phyloP scores from a whole-genome alignment of 371 early-diverging fungal genomes.

The Syncephalis fuscata region DNA sequence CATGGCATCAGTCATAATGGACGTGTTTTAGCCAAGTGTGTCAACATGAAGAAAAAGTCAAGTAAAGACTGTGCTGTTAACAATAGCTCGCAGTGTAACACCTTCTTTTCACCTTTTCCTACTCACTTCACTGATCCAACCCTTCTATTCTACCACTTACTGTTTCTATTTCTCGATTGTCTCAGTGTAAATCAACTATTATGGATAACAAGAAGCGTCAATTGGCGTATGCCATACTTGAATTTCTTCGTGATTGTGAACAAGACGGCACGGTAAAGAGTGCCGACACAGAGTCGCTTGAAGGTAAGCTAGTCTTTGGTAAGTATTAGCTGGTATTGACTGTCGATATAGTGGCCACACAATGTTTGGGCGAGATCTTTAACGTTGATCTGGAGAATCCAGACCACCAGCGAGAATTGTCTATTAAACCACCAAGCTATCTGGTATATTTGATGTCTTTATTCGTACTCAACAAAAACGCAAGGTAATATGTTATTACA shows the following conservation, averaged over 20 bases:
- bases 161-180: too few species aligned
- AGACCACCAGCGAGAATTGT: constrained; percentile 38
- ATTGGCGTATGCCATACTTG: constrained; percentile 77
- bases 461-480: constrained; percentile 60
- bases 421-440: constrained; percentile 66
- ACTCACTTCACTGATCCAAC: too few species aligned
- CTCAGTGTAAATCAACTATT: too few species aligned
- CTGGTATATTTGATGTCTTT: constrained; percentile 81
- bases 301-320: constrained; percentile 33
- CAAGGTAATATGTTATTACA: constrained; percentile 1
- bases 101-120: too few species aligned
- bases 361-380: constrained; percentile 90
- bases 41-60: too few species aligned
- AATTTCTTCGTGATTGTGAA: constrained; percentile 69
- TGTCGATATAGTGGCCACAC: constrained; percentile 55
- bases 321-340: neutral
- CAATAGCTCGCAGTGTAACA: too few species aligned
- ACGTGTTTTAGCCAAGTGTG: too few species aligned
- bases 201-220: constrained; percentile 47
- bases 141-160: too few species aligned
- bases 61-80: too few species aligned
- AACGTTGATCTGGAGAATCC: constrained; percentile 61
- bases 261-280: constrained; percentile 54
- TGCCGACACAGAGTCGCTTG: constrained; percentile 81
- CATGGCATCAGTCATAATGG: too few species aligned